phyloP scores from a whole-genome alignment of 169 alveolate genomes.

The Eimeria tenella region DNA sequence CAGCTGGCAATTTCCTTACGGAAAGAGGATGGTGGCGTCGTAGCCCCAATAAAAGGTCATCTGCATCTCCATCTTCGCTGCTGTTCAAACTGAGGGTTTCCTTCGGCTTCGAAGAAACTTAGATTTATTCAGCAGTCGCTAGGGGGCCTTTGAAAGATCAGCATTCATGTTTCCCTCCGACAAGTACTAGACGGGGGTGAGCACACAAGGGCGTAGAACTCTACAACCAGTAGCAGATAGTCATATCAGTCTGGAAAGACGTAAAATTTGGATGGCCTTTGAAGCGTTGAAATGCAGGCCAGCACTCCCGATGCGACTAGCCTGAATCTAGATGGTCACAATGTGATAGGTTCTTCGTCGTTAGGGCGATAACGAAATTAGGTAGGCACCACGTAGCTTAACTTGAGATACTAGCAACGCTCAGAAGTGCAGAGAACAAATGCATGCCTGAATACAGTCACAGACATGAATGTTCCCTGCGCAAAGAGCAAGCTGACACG shows the following conservation, averaged over 20 bases:
- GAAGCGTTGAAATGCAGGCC: neutral
- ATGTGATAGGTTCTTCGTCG: no score
- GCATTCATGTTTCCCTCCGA: neutral
- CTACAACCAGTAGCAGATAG: neutral
- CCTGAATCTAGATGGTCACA: neutral
- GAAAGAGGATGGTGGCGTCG: conserved; percentile 70
- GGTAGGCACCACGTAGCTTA: no score
- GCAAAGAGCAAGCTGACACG: no score
- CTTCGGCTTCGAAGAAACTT: neutral
- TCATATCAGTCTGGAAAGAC: neutral
- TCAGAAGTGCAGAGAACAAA: no score
- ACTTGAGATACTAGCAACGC: no score
- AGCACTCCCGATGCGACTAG: neutral
- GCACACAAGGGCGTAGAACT: no score
- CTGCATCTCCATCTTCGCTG: conserved; percentile 62
- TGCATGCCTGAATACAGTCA: no score
- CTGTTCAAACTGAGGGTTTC: neutral
- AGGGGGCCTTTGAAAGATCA: neutral
- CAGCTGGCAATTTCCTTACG: conserved; percentile 1
- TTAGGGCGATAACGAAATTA: no score
- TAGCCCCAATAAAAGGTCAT: conserved; percentile 80
- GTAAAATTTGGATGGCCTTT: neutral
- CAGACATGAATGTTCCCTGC: no score
- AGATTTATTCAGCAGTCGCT: neutral
- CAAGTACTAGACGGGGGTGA: no score